Evolutionary conservation across 805 yeast genomes (phyloP).

Genomic region (Metschnikowia reukaufii): DNA sequence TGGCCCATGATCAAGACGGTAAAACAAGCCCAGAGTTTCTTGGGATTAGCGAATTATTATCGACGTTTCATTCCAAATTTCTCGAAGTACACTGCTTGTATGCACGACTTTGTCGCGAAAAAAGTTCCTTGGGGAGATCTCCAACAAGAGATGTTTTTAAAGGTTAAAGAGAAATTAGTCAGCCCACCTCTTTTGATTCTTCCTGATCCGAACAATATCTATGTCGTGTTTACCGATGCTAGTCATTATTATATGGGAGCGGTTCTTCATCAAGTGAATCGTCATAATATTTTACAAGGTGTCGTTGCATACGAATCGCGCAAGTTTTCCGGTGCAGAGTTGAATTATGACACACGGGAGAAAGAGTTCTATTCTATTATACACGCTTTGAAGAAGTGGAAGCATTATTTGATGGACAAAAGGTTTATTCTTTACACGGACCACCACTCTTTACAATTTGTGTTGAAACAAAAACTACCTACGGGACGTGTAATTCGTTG

Average conservation of each 20-base stretch:
- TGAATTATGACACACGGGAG: neutral
- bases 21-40: neutral
- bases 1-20: neutral
- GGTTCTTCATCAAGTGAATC: neutral
- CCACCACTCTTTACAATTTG: neutral
- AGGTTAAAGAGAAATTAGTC: neutral
- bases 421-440: neutral
- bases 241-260: neutral
- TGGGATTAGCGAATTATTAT: neutral
- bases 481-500: neutral
- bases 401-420: neutral
- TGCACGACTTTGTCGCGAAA: neutral
- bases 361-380: constrained; percentile 1
- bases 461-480: neutral
- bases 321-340: neutral
- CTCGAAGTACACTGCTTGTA: neutral
- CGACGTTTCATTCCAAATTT: neutral
- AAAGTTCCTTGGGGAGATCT: neutral
- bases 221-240: neutral
- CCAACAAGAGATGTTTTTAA: neutral
- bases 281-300: neutral
- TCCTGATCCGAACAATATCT: neutral
- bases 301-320: neutral
- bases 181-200: neutral
- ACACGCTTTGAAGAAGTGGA: neutral